Evolutionary conservation across 345 rosid species (phyloP), one percentile per base, ranked within the genome.

Genomic region (Melaleuca quinquenervia): DNA sequence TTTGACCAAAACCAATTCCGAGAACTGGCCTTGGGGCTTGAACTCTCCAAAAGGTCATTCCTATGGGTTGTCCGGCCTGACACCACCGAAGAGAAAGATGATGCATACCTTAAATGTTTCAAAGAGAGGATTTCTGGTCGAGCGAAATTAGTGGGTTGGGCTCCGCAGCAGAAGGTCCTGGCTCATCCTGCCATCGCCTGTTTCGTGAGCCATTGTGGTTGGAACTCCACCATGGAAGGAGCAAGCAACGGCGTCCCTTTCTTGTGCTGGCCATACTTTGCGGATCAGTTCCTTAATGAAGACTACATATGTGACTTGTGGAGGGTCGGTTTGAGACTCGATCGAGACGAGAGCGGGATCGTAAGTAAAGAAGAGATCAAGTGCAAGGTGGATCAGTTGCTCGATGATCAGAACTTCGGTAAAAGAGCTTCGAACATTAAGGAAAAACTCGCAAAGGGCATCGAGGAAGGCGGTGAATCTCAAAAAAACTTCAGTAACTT

Each of bases 171-270:
- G 82, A 41, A 26, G 51, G 82, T 86, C n/a, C 80, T 82, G 20
- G 22, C 60, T 18, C 87, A 86, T 49, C 85, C 87, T 41, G 21
- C 87, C 32, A 51, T 82, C 3, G 88, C 83, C 15, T 90, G 90
- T 50, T 90, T 90, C 27, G 60, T 76, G 48, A 93, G 92, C 85
- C 95, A 92, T 82, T 93, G 94, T 54, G 95, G 95, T 18, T 93
- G 94, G 96, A 93, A 92, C 85, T 94, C 95, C 24, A 89, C 93
- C 36, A 75, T 93, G 82, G 95, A 95, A 88, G 92, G 91, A 26
- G 88, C 89, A 3, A 83, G 89, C 58, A 89, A 84, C 20, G 94
- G 95, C 11, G 82, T 91, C 29, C 95, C 96, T 5, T 87, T 94
- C 88, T 50, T 92, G 26, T 90, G 93, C 55, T 87, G 90, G 60